Evolutionary conservation across 108 stramenopile species (phyloP), one percentile per base, ranked within the genome.

Genomic region (Cyclotella baltica): DNA sequence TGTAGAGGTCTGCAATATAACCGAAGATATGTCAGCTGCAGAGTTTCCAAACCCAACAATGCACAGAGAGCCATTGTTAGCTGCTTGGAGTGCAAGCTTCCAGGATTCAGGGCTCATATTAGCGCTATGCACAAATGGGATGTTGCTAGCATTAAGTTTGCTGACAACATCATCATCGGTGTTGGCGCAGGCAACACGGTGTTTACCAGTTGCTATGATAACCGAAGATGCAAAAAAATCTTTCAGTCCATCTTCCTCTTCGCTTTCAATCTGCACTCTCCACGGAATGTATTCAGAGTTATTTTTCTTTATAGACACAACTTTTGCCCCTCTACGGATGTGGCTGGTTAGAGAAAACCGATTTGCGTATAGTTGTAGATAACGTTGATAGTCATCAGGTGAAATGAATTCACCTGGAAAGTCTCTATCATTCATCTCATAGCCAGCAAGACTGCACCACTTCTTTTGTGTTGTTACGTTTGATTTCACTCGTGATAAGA

Each of bases 21-120:
- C 56, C 4, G 82, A 63, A 33, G 68, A 66, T 5, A 86, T 31
- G 35, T 86, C 85, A 20, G 78, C 82, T 23, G 82, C 82, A 0
- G 85, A 86, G 56, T 86, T 86, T 9, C 85, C 85, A 52, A 86
- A 83, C 13, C 85, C 85, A 52, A 86, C 63, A 19, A 86, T 51
- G 38, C 81, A 78, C 0, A 86, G 68, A 2, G 50, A 5, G 3
- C 82, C 82, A 13, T 80, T 70, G n/a, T 62, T 35, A 13, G 82
- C 81, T 27, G 82, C 85, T 35, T 70, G 27, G 28, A 79, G 56
- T 34, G 68, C 67, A 58, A 40, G 62, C 68, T 51, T 35, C 81
- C 81, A 83, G 35, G 37, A 62, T 30, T 22, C 35, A 27, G 70
- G 61, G 51, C 64, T 52, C 68, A 83, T 76, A 25, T 76, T 75